Evolutionary conservation across 2,329 filamentous ascomycete genomes (phyloP).

Genomic region (Fusarium protoensiforme): DNA sequence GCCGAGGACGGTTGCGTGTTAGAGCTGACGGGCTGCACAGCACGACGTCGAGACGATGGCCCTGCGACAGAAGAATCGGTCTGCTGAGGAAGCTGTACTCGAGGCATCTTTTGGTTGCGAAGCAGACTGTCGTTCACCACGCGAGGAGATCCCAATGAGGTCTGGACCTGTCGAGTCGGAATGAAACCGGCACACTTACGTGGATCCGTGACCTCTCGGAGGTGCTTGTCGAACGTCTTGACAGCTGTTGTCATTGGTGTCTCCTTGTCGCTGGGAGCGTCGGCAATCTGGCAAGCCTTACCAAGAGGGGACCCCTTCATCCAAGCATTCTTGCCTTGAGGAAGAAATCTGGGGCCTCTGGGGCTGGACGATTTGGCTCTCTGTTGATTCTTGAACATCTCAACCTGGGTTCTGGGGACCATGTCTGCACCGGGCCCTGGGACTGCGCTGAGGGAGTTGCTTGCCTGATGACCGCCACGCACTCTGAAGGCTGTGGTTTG

Average conservation of each 20-base stretch:
- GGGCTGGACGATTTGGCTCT: not conserved
- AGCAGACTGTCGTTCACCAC: not conserved
- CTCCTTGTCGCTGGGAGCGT: not conserved
- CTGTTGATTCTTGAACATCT: conserved; percentile 11
- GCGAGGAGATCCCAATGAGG: conserved; percentile 2
- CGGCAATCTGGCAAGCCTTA: conserved; percentile 16
- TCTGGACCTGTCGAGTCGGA: conserved; percentile 28
- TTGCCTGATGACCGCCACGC: not conserved
- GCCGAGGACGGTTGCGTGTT: conserved; percentile 6
- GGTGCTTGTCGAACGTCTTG: conserved; percentile 13
- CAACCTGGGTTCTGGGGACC: conserved; percentile 3
- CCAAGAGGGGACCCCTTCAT: conserved; percentile 24
- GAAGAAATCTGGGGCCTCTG: conserved; percentile 5
- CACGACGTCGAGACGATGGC: conserved; percentile 15
- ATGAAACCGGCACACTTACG: conserved; percentile 25
- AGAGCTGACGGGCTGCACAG: conserved; percentile 12
- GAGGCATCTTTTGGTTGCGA: not conserved
- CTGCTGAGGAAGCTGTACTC: not conserved
- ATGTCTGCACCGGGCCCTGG: not conserved
- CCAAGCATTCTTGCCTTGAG: conserved; percentile 16
- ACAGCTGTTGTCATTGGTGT: not conserved
- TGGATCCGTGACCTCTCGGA: conserved; percentile 11
- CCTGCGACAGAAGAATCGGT: conserved; percentile 5
- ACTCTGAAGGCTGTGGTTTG: not conserved
- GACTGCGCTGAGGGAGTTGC: not conserved